phyloP scores from a whole-genome alignment of 129 eudicot genomes.

The Arctium minus region DNA sequence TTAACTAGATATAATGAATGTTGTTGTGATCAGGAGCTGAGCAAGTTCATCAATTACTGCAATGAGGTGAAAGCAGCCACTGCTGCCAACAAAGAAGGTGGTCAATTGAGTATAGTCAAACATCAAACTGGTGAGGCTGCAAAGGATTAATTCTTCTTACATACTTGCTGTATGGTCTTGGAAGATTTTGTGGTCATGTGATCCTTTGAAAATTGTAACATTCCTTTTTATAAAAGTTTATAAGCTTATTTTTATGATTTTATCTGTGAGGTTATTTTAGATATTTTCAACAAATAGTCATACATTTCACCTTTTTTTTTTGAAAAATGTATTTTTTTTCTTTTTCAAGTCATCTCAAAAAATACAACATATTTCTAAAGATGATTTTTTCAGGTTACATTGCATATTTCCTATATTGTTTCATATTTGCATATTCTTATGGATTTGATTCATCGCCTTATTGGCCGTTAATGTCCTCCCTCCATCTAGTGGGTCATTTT shows the following conservation, averaged over 20 bases:
- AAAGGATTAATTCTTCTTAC: constrained; percentile 34
- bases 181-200: background rate
- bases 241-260: background rate
- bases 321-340: background rate
- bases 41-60: constrained; percentile 79
- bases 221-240: background rate
- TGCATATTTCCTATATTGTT: too few relatives aligned
- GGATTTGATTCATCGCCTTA: background rate
- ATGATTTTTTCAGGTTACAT: too few relatives aligned
- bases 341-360: too few relatives aligned
- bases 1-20: background rate
- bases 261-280: background rate
- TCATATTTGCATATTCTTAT: too few relatives aligned
- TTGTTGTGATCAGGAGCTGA: constrained; percentile 50
- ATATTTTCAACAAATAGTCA: background rate
- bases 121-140: constrained; percentile 32
- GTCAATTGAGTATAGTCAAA: constrained; percentile 77
- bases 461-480: too few relatives aligned
- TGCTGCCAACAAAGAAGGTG: constrained; percentile 87
- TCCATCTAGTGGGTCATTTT: too few relatives aligned
- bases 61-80: constrained; percentile 90
- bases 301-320: too few relatives aligned
- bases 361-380: too few relatives aligned
- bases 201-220: background rate
- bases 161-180: background rate